Percentiles rank a stretch among this genome's conserved stretches.
phyloP scores from a whole-genome alignment of 345 rosid genomes.

The Hibiscus mutabilis region DNA sequence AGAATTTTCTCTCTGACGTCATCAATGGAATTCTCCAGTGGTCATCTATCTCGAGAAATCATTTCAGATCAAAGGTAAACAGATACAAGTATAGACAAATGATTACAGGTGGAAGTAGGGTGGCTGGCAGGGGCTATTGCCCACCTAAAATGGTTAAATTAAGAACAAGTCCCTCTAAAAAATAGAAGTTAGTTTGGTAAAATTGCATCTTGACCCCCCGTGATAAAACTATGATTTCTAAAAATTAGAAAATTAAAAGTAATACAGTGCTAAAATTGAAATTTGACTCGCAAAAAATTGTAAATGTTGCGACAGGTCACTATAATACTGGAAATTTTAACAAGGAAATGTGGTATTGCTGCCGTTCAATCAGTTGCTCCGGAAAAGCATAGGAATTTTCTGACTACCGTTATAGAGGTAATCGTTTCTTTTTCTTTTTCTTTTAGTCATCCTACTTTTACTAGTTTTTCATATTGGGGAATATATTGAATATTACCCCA shows the following conservation, averaged over 20 bases:
- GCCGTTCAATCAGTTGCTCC: slow-evolving; percentile 61
- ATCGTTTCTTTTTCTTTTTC: not conserved
- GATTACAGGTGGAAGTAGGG: no score
- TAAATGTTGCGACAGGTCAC: slow-evolving; percentile 45
- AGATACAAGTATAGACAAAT: not conserved
- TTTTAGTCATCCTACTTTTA: not conserved
- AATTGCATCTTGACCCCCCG: no score
- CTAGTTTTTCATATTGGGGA: not conserved
- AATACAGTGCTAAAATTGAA: no score
- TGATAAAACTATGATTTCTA: no score
- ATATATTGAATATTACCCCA: not conserved
- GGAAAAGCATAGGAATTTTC: slow-evolving; percentile 60
- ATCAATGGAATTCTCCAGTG: slow-evolving; percentile 57
- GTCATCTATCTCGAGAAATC: slow-evolving; percentile 85
- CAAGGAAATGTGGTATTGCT: slow-evolving; percentile 75
- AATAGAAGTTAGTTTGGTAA: no score
- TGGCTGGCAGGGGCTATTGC: no score
- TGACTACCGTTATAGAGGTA: slow-evolving; percentile 78
- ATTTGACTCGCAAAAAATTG: no score
- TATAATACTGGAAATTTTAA: slow-evolving; percentile 73
- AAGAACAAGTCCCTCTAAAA: no score
- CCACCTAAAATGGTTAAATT: no score
- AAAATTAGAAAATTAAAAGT: no score
- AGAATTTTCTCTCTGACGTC: slow-evolving; percentile 44
- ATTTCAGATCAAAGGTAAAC: slow-evolving; percentile 74